These are phyloP conservation scores for Aspergillus indologenus DNA, from an alignment of 495 filamentous ascomycete genomes.

Conservation along the genomic window DNA sequence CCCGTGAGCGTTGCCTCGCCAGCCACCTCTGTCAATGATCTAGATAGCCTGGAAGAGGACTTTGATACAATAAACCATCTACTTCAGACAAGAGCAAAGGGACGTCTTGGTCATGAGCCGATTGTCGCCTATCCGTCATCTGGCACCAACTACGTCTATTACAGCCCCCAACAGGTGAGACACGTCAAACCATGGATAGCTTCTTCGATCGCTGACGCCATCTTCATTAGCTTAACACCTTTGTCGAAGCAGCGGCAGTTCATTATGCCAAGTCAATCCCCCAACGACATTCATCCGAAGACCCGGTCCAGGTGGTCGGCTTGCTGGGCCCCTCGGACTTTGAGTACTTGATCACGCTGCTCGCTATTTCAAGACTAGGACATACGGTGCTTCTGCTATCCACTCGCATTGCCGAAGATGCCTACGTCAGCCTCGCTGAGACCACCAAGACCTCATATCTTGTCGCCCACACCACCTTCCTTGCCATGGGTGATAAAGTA, in stretches of 20 bases:
- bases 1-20: conserved; percentile 2
- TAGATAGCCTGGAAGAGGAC: conserved; percentile 6
- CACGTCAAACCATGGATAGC: too few species aligned
- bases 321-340: conserved; percentile 43
- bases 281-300: conserved; percentile 23
- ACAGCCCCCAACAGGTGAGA: conserved; percentile 30
- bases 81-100: conserved; percentile 24
- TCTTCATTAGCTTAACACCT: conserved; percentile 22
- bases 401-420: conserved; percentile 42
- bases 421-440: conserved; percentile 37
- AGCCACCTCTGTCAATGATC: conserved; percentile 12
- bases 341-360: conserved; percentile 41
- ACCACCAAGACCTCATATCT: conserved; percentile 24
- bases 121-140: conserved; percentile 31
- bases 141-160: conserved; percentile 33
- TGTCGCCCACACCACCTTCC: conserved; percentile 18
- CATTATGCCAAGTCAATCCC: conserved; percentile 21
- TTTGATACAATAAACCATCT: conserved; percentile 30
- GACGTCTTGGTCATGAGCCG: conserved; percentile 23
- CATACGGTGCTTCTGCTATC: conserved; percentile 47
- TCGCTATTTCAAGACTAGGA: conserved; percentile 43
- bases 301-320: conserved; percentile 40
- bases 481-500: conserved; percentile 16
- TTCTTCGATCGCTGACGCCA: neutral
- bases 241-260: conserved; percentile 32